phyloP scores from a whole-genome alignment of 306 rosid species.

The Herpetospermum pedunculosum region DNA sequence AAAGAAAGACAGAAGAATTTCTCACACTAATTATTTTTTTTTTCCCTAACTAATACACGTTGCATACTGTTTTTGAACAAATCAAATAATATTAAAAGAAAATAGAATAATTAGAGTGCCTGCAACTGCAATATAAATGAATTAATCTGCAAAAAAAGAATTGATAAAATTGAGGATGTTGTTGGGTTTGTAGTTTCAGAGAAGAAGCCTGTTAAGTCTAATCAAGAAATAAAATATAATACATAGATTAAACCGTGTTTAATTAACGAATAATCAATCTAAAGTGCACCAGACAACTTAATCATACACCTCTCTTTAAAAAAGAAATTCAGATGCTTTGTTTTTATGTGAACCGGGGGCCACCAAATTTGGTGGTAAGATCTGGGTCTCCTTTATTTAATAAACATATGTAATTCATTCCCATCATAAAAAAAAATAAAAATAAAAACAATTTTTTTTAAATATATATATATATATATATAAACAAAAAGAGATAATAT shows the following conservation, averaged over 20 bases:
- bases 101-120: not conserved
- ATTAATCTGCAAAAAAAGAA: not conserved
- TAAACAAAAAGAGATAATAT: too few species aligned
- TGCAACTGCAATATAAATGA: not conserved
- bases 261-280: not conserved
- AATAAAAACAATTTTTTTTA: not conserved
- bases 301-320: not conserved
- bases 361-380: constrained; percentile 5
- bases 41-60: not conserved
- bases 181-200: not conserved
- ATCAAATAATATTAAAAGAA: not conserved
- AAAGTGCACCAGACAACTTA: not conserved
- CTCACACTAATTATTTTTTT: not conserved
- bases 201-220: not conserved
- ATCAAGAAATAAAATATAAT: not conserved
- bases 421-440: not conserved
- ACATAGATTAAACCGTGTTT: not conserved
- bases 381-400: not conserved
- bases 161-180: not conserved
- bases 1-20: not conserved
- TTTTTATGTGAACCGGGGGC: not conserved
- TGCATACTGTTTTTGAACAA: not conserved
- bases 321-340: not conserved
- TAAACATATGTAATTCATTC: not conserved
- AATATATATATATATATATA: not conserved